Evolutionary conservation across 345 rosid species (phyloP).

Genomic region (Barbarea vulgaris): DNA sequence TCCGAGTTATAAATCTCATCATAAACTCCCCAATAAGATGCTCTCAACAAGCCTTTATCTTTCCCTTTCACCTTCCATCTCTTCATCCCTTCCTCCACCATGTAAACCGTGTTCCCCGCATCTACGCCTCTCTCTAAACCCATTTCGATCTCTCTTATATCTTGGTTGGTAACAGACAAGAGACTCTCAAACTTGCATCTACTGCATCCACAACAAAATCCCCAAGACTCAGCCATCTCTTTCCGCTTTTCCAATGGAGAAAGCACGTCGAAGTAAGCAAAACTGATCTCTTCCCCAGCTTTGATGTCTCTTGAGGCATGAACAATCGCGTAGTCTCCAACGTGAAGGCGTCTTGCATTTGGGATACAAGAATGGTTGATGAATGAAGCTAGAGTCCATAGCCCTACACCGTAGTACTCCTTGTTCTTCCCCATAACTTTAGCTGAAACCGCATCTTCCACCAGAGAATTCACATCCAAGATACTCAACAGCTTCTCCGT

Average conservation of each 20-base stretch:
- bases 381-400: conserved; percentile 78
- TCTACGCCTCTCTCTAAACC: conserved; percentile 65
- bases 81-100: conserved; percentile 77
- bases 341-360: conserved; percentile 72
- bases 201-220: conserved; percentile 64
- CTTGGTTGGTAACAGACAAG: conserved; percentile 47
- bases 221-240: conserved; percentile 74
- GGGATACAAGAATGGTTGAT: conserved; percentile 83
- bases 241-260: conserved; percentile 53
- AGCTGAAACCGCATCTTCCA: conserved; percentile 76
- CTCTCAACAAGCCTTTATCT: conserved; percentile 75
- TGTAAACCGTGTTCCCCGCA: conserved; percentile 52
- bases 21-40: conserved; percentile 78
- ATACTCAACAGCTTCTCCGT: conserved; percentile 58
- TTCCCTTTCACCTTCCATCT: conserved; percentile 69
- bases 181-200: conserved; percentile 71
- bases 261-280: conserved; percentile 68
- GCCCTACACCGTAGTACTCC: conserved; percentile 74
- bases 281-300: conserved; percentile 82
- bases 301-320: conserved; percentile 79
- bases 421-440: conserved; percentile 78
- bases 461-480: conserved; percentile 84
- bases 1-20: conserved; percentile 57
- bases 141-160: conserved; percentile 55
- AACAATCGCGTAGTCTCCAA: conserved; percentile 66